A percentile compares a stretch with the other conserved stretches of the same genome.
Conservation (phyloP, 345 rosid genomes). For the Ailanthus altissimus region DNA sequence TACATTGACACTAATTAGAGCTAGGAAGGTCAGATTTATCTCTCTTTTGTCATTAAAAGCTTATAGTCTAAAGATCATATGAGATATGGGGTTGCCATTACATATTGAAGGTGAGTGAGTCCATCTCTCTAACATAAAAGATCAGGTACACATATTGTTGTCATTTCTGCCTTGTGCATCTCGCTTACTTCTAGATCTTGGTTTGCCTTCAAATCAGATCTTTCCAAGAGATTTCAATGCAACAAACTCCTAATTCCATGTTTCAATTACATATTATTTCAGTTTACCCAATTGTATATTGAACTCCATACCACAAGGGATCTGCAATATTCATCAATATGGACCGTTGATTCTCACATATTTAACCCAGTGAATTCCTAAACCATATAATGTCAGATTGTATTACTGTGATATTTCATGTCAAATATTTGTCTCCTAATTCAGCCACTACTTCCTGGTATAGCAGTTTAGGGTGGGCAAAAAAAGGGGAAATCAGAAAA, state of each 20-base stretch:
- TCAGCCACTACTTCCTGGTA: slow-evolving; percentile 8
- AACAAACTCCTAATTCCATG: not conserved
- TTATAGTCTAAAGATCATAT: not conserved
- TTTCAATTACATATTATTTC: not conserved
- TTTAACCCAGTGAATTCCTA: not conserved
- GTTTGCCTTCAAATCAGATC: not conserved
- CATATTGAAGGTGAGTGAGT: not conserved
- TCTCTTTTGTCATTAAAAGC: not conserved
- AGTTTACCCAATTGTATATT: not conserved
- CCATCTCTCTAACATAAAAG: not conserved
- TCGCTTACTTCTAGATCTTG: not conserved
- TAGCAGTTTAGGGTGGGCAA: not conserved
- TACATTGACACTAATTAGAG: slow-evolving; percentile 31
- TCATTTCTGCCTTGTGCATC: not conserved
- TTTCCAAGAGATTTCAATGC: not conserved
- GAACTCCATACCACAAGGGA: not conserved
- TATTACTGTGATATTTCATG: not conserved
- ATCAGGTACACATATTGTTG: not conserved
- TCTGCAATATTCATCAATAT: not conserved
- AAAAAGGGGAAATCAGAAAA: too few species aligned
- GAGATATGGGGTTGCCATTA: not conserved
- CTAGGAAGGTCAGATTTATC: slow-evolving; percentile 39
- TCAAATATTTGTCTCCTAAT: not conserved
- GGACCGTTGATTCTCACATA: not conserved
- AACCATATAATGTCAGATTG: not conserved